Conservation (phyloP, 495 filamentous ascomycete genomes). For the Talaromyces trachyspermus region DNA sequence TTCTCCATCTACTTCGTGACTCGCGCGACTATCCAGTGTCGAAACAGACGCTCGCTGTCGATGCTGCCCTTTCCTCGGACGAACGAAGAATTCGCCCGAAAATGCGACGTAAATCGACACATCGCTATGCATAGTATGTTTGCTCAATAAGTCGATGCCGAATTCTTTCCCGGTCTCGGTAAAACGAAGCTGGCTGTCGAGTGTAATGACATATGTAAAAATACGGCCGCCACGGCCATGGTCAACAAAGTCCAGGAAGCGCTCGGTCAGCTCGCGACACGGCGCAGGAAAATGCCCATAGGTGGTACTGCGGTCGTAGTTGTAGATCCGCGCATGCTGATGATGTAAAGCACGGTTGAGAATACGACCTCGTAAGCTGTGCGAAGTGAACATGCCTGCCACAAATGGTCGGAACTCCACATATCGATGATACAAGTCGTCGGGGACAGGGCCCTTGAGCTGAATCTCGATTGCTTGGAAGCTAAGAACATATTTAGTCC, state of each 20-base stretch:
- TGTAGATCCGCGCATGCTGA: slow-evolving; percentile 83
- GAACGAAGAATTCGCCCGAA: slow-evolving; percentile 87
- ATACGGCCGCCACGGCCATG: slow-evolving; percentile 77
- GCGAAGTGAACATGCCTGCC: slow-evolving; percentile 74
- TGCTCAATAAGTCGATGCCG: slow-evolving; percentile 81
- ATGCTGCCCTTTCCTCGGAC: slow-evolving; percentile 47
- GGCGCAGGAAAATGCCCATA: slow-evolving; percentile 55
- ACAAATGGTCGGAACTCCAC: slow-evolving; percentile 91
- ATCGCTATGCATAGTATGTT: slow-evolving; percentile 93
- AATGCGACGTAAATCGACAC: slow-evolving; percentile 85
- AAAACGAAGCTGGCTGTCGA: slow-evolving; percentile 80
- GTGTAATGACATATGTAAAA: slow-evolving; percentile 86
- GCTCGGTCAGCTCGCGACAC: slow-evolving; percentile 54
- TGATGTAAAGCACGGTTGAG: slow-evolving; percentile 81
- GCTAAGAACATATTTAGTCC: slow-evolving; percentile 31
- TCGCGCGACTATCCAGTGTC: slow-evolving; percentile 13
- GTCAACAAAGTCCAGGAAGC: slow-evolving; percentile 82
- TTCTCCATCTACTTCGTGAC: slow-evolving; percentile 16
- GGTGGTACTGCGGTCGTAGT: slow-evolving; percentile 66
- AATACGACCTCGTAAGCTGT: slow-evolving; percentile 67
- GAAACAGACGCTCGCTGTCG: slow-evolving; percentile 8
- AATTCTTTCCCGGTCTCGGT: slow-evolving; percentile 95
- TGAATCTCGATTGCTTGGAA: slow-evolving; percentile 95
- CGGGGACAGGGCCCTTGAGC: slow-evolving; percentile 72
- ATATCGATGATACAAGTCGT: slow-evolving; percentile 75